Evolutionary conservation across 1,139 yeast species (phyloP).

Genomic region (Candida tetrigidarum): DNA sequence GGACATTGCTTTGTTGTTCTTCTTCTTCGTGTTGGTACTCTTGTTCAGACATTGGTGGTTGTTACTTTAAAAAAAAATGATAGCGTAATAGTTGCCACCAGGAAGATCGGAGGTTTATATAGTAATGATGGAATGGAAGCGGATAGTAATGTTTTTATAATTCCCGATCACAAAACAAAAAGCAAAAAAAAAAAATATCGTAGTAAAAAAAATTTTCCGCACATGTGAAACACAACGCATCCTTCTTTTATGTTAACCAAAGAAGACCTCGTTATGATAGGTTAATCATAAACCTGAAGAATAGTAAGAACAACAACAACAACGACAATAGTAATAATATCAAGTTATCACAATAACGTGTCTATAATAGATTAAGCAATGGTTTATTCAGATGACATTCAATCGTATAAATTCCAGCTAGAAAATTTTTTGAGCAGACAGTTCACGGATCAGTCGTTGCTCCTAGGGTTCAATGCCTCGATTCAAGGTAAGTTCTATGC

Average conservation of each 20-base stretch:
- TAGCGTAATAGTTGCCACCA: not conserved
- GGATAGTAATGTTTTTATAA: not conserved
- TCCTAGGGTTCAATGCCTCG: constrained; percentile 48
- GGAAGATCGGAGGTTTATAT: not conserved
- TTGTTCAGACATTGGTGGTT: constrained; percentile 4
- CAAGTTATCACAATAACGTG: too few relatives aligned
- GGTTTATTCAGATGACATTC: constrained; percentile 26
- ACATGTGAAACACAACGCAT: too few relatives aligned
- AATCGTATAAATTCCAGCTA: constrained; percentile 31
- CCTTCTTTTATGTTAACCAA: not conserved
- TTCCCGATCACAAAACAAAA: not conserved
- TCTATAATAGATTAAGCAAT: constrained; percentile 4
- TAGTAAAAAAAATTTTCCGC: constrained; percentile 4
- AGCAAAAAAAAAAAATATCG: not conserved
- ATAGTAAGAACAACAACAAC: too few relatives aligned
- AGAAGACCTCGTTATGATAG: not conserved
- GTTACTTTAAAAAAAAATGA: too few relatives aligned
- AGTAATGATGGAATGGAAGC: not conserved
- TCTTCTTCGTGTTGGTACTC: too few relatives aligned
- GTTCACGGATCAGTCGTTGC: constrained; percentile 46
- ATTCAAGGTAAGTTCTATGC: constrained; percentile 45
- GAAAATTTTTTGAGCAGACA: constrained; percentile 31
- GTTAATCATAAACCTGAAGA: too few relatives aligned
- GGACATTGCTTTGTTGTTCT: constrained; percentile 20
- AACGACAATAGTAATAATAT: too few relatives aligned